Evolutionary conservation across 768 basidiomycete species (phyloP).

Genomic region (Lactifluus volemus): DNA sequence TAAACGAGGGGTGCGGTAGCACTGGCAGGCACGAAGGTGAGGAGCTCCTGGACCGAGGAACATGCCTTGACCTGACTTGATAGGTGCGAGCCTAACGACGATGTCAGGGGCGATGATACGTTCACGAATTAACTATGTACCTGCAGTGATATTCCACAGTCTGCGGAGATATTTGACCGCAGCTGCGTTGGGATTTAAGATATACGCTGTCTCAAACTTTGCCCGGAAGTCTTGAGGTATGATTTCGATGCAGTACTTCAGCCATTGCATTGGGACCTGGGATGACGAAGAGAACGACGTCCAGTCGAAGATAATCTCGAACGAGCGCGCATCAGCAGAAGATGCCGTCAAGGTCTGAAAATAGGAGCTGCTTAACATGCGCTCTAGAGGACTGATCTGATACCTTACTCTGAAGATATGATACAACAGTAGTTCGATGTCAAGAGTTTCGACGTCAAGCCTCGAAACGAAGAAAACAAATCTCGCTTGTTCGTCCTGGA

Average conservation of each 20-base stretch:
- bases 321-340: slow-evolving; percentile 34
- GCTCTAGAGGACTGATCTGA: not conserved
- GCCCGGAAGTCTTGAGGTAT: slow-evolving; percentile 60
- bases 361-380: too few relatives aligned
- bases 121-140: slow-evolving; percentile 26
- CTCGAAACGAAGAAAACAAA: slow-evolving; percentile 60
- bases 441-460: slow-evolving; percentile 71
- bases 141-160: slow-evolving; percentile 59
- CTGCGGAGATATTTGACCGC: slow-evolving; percentile 69
- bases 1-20: slow-evolving; percentile 40
- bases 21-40: slow-evolving; percentile 43
- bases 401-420: slow-evolving; percentile 61
- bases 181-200: slow-evolving; percentile 65
- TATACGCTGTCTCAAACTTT: slow-evolving; percentile 52
- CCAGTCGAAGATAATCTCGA: slow-evolving; percentile 76
- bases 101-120: not conserved
- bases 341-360: slow-evolving; percentile 44
- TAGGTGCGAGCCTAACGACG: slow-evolving; percentile 7
- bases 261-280: slow-evolving; percentile 74
- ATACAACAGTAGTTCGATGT: slow-evolving; percentile 70
- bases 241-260: slow-evolving; percentile 69
- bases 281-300: slow-evolving; percentile 68
- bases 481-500: slow-evolving; percentile 36
- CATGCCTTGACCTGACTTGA: slow-evolving; percentile 41
- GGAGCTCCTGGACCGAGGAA: slow-evolving; percentile 53